phyloP scores from a whole-genome alignment of 106 monocot genomes.

The Allium fistulosum region DNA sequence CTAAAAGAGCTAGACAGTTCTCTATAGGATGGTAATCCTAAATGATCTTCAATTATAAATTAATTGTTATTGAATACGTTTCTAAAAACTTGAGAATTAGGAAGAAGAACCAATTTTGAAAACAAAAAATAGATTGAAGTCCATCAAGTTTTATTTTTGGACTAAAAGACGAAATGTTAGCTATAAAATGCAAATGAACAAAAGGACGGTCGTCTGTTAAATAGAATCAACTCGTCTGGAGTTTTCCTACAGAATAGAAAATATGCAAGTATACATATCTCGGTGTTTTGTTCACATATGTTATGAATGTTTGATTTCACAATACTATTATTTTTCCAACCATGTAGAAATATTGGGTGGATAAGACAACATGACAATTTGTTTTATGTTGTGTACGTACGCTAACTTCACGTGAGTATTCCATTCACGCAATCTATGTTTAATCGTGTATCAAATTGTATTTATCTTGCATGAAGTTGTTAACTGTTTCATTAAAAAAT shows the following conservation, averaged over 20 bases:
- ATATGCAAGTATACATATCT: not conserved
- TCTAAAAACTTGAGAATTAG: too few species aligned
- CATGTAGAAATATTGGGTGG: conserved; percentile 54
- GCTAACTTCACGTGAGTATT: conserved; percentile 31
- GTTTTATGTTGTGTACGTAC: conserved; percentile 36
- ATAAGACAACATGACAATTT: conserved; percentile 31
- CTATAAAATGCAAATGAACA: too few species aligned
- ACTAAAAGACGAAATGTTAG: too few species aligned
- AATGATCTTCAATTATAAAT: not conserved
- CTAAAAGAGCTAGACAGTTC: conserved; percentile 89
- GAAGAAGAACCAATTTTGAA: too few species aligned
- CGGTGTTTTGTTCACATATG: not conserved
- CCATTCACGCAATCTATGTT: conserved; percentile 19
- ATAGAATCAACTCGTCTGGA: not conserved
- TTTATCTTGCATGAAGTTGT: too few species aligned
- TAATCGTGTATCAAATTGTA: too few species aligned
- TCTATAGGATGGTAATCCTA: conserved; percentile 79
- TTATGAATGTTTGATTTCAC: not conserved
- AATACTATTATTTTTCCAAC: too few species aligned
- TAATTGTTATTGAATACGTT: too few species aligned
- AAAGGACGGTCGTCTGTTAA: not conserved
- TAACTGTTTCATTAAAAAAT: too few species aligned
- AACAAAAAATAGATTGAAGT: too few species aligned
- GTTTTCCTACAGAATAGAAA: conserved; percentile 9
- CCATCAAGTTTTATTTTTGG: too few species aligned